A percentile compares a stretch with the other conserved stretches of the same genome.
Conservation (phyloP, 2,329 filamentous ascomycete species). For the Lachnellula willkommii region DNA sequence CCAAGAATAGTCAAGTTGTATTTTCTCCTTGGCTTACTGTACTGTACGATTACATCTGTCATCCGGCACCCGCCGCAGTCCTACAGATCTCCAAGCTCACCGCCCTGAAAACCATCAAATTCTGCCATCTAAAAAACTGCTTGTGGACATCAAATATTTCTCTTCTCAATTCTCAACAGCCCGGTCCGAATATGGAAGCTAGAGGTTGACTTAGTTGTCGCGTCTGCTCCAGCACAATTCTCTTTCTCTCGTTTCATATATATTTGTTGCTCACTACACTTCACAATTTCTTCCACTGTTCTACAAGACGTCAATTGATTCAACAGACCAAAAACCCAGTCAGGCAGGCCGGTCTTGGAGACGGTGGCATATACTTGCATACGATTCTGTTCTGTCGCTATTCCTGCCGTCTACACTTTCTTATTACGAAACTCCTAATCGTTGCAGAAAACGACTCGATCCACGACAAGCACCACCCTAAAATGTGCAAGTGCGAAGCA, state of each 20-base stretch:
- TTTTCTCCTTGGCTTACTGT: no score
- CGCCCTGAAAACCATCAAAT: background rate
- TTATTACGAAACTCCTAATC: background rate
- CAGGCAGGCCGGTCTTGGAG: no score
- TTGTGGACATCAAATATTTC: background rate
- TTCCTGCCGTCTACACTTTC: no score
- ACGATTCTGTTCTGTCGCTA: no score
- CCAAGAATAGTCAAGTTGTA: no score
- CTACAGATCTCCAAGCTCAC: background rate
- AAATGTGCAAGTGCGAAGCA: constrained; percentile 26
- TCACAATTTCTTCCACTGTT: no score
- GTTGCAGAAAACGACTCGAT: background rate
- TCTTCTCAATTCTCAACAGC: background rate
- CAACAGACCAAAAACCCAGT: no score
- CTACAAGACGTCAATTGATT: no score
- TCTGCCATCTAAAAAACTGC: background rate
- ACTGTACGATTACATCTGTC: no score
- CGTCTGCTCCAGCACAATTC: background rate
- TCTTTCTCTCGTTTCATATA: background rate
- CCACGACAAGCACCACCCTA: background rate
- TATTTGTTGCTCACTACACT: no score
- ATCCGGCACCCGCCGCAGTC: background rate
- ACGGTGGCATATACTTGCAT: no score
- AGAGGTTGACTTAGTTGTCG: no score
- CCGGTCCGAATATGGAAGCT: background rate